These are phyloP conservation scores for Chlamydomonas incerta DNA, from an alignment of 139 green algal species.

Conservation along the genomic window DNA sequence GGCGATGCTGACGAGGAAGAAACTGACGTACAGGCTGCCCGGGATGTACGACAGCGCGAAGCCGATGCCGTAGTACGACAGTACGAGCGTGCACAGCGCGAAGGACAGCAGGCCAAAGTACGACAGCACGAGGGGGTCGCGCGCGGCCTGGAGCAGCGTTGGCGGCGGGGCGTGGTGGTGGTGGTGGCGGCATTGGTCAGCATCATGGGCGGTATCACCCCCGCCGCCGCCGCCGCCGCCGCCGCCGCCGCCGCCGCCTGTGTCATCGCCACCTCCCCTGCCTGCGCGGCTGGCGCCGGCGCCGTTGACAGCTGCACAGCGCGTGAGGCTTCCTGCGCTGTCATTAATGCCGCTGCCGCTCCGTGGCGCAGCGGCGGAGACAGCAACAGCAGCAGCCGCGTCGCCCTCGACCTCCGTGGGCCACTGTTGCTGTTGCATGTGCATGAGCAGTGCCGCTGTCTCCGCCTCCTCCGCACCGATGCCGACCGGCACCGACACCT, in stretches of 20 bases:
- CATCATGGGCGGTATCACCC: no score
- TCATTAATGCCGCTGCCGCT: no score
- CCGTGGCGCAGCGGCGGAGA: no score
- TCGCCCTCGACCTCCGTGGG: no score
- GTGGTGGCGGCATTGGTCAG: no score
- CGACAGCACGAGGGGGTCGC: neutral
- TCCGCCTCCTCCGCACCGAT: neutral
- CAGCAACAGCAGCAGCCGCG: no score
- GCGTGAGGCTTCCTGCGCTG: no score
- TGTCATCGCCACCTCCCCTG: no score
- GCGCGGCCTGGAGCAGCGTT: neutral
- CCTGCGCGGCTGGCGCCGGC: no score
- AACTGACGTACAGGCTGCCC: neutral
- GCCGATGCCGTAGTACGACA: constrained; percentile 35
- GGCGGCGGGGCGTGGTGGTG: neutral
- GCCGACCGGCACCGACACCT: neutral
- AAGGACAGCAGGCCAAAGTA: neutral
- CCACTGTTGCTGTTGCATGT: no score
- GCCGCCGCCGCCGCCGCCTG: neutral
- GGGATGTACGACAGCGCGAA: constrained; percentile 35
- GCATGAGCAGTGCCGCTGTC: neutral
- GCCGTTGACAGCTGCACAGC: no score
- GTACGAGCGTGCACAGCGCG: constrained; percentile 13
- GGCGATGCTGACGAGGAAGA: constrained; percentile 4
- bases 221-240: no score